Evolutionary conservation across 768 basidiomycete species (phyloP), one percentile per base, ranked within the genome.

Genomic region (Mycena amicta): DNA sequence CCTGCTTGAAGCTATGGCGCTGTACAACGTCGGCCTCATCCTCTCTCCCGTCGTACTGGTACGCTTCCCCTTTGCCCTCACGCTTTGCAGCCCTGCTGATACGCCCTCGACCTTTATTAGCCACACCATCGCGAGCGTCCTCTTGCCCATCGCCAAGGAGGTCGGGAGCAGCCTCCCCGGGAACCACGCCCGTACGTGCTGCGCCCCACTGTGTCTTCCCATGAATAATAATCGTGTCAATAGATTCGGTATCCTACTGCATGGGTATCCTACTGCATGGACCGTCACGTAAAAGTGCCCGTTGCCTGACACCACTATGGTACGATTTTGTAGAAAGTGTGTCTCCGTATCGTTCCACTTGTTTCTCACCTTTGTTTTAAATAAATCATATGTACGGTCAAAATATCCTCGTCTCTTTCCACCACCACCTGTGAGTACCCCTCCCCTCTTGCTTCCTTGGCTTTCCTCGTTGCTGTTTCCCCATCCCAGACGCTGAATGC

Each of bases 41-140:
- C 79, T 92, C 37, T 85, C 89, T 0, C 77, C 82, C 11, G 73
- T 88, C 41, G 89, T 93, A 31, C 74, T 93, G 66, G 90, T 92
- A 40, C 61, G 84, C 53, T 70, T 50, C 13, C 12, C 16, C 71
- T 29, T 69, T 68, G 3, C 16, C 43, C 13, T 43, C 51, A 30
- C 62, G 3, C 16, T 37, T 25, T 23, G 22, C 43, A 27, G n/a
- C 13, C 29, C 25, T 53, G 51, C 46, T 20, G 31, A 11, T 64
- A 92, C 88, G 72, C 94, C 56, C 57, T 94, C 91, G n/a, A 95
- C 94, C 1, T 93, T 94, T 74, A 98, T 99, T 72, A 95, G 93
- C 70, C 97, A 96, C 74, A 95, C 95, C 13, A 97, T 99, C 68
- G 95, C 97, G 2, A 93, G 91, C 55, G 92, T 98, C 23, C 82